These are phyloP conservation scores for Microbotryomycetes sp. DNA, from an alignment of 1,284 basidiomycete genomes.

Conservation along the genomic window DNA sequence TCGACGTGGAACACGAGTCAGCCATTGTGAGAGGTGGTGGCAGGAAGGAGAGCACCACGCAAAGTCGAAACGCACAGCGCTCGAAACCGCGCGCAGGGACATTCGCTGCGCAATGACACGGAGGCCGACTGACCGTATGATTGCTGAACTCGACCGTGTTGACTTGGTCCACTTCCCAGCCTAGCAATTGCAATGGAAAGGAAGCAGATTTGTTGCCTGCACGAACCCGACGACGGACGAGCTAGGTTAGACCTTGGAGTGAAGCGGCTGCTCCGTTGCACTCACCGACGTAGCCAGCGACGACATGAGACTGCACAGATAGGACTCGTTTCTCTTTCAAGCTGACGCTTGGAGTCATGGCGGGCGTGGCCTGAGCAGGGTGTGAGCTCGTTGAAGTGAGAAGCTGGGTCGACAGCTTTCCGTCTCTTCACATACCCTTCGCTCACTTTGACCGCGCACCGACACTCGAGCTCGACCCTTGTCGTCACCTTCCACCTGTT, in stretches of 20 bases:
- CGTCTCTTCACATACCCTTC: neutral
- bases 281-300: slow-evolving; percentile 89
- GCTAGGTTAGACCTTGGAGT: neutral
- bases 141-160: slow-evolving; percentile 90
- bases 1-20: neutral
- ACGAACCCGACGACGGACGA: neutral
- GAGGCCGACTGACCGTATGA: slow-evolving; percentile 62
- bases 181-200: slow-evolving; percentile 89
- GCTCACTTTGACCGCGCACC: neutral
- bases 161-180: slow-evolving; percentile 92
- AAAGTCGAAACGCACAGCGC: neutral
- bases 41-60: neutral
- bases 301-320: slow-evolving; percentile 83
- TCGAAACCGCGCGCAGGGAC: neutral
- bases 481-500: neutral
- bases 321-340: slow-evolving; percentile 43
- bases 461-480: neutral
- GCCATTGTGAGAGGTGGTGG: no score
- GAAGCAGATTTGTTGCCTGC: slow-evolving; percentile 73
- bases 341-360: neutral
- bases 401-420: no score
- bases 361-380: no score
- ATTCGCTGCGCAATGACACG: neutral
- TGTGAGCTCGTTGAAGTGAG: no score
- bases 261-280: slow-evolving; percentile 3